Percentiles rank a stretch among this genome's conserved stretches.
Evolutionary conservation across 2,329 filamentous ascomycete species (phyloP).

Genomic region (Fusarium sp.): DNA sequence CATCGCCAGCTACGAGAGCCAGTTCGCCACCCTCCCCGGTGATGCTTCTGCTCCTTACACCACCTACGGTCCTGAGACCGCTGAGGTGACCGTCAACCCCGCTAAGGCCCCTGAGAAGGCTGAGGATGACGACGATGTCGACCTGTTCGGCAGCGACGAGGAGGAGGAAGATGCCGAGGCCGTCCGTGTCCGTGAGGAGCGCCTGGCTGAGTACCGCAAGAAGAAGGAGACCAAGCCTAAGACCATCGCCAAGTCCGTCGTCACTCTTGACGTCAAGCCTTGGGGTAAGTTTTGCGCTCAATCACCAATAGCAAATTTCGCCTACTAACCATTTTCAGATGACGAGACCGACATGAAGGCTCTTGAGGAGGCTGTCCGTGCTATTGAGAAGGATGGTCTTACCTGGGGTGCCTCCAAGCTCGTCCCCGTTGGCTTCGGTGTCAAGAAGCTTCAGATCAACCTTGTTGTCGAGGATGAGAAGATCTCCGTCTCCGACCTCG

Average conservation of each 20-base stretch:
- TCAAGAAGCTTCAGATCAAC: constrained; percentile 99
- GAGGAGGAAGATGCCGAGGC: constrained; percentile 96
- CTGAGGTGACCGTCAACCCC: constrained; percentile 85
- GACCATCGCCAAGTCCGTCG: constrained; percentile 93
- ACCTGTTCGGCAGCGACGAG: constrained; percentile 93
- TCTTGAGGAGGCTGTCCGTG: constrained; percentile 84
- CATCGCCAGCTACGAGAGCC: constrained; percentile 91
- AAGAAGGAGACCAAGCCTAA: constrained; percentile 97
- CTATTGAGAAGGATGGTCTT: constrained; percentile 92
- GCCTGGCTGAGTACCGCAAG: constrained; percentile 92
- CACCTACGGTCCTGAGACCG: constrained; percentile 89
- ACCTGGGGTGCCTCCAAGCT: constrained; percentile 95
- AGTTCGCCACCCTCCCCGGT: constrained; percentile 92
- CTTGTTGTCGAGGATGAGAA: constrained; percentile 98
- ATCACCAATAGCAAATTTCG: background rate
- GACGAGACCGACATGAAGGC: constrained; percentile 93
- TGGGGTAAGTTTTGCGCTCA: constrained; percentile 80
- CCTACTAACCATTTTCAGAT: constrained; percentile 66
- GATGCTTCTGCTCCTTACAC: constrained; percentile 92
- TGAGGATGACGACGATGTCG: constrained; percentile 79
- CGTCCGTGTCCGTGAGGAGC: constrained; percentile 86
- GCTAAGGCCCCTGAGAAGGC: constrained; percentile 74
- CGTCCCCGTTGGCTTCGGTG: constrained; percentile 93
- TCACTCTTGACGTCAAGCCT: constrained; percentile 97
- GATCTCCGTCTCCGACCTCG: constrained; percentile 87